Conservation (phyloP, 306 rosid species). For the Luffa aegyptiaca region DNA sequence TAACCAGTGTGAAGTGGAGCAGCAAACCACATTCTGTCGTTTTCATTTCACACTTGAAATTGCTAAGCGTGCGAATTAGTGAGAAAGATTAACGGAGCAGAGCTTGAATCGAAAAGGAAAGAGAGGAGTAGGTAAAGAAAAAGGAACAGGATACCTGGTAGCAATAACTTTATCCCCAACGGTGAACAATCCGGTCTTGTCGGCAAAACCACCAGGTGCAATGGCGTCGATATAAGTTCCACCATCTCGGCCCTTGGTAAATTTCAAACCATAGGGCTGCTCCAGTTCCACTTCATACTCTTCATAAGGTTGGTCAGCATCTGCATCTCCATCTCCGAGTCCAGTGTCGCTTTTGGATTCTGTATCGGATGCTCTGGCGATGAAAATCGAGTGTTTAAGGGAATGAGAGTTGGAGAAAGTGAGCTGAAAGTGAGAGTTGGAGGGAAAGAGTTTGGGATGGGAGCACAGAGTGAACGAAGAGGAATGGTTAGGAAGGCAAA, state of each 20-base stretch:
- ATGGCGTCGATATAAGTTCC: constrained; percentile 95
- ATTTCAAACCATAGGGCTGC: constrained; percentile 81
- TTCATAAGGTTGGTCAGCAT: constrained; percentile 32
- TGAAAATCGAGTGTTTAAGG: constrained; percentile 24
- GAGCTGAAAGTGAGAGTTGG: constrained; percentile 22
- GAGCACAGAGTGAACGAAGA: constrained; percentile 4
- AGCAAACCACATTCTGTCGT: not conserved
- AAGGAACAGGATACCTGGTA: constrained; percentile 42
- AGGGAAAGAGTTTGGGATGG: constrained; percentile 23
- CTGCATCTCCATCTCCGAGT: constrained; percentile 11
- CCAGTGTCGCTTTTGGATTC: constrained; percentile 31
- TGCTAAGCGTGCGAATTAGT: not conserved
- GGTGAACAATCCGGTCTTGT: constrained; percentile 48
- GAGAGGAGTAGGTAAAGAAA: not conserved
- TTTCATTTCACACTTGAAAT: not conserved
- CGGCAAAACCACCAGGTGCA: constrained; percentile 86
- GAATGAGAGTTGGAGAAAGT: constrained; percentile 23
- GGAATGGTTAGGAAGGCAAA: constrained; percentile 19
- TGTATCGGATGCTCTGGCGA: constrained; percentile 45
- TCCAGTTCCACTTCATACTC: constrained; percentile 79
- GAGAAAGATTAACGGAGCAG: not conserved
- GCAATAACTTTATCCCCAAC: constrained; percentile 95
- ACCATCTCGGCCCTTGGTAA: constrained; percentile 78
- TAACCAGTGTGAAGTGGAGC: not conserved
- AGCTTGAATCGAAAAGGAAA: not conserved